Evolutionary conservation across 768 basidiomycete species (phyloP).

Genomic region (Boletus tomentosulus): DNA sequence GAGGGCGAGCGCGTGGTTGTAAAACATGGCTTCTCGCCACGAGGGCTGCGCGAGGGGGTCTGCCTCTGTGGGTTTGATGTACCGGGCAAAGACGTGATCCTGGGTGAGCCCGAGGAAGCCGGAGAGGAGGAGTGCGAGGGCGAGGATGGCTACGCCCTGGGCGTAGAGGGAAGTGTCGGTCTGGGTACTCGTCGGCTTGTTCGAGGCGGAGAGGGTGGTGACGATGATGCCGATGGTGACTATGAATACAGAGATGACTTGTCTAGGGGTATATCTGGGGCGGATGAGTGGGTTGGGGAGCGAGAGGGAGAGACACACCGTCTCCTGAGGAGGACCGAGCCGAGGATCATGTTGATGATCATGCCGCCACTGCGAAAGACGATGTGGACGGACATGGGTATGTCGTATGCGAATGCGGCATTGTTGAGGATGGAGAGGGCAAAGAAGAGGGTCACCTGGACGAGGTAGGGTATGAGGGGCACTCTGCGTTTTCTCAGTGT

Average conservation of each 20-base stretch:
- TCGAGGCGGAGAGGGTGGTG: constrained; percentile 76
- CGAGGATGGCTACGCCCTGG: constrained; percentile 69
- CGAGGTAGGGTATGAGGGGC: constrained; percentile 66
- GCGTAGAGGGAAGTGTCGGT: constrained; percentile 41
- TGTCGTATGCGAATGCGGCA: constrained; percentile 79
- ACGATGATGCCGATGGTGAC: constrained; percentile 77
- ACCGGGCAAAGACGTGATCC: constrained; percentile 67
- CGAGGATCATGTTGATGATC: constrained; percentile 77
- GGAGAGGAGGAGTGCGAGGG: constrained; percentile 72
- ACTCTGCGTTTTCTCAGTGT: constrained; percentile 51
- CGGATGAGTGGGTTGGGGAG: constrained; percentile 7
- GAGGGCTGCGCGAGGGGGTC: constrained; percentile 25
- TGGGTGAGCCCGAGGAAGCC: constrained; percentile 82
- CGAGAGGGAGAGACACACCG: constrained; percentile 38
- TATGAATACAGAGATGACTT: constrained; percentile 72
- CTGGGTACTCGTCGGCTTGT: constrained; percentile 22
- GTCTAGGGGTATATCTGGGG: constrained; percentile 53
- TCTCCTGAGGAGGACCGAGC: constrained; percentile 62
- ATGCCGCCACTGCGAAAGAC: constrained; percentile 90
- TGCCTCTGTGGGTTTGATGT: constrained; percentile 31
- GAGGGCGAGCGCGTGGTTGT: constrained; percentile 75
- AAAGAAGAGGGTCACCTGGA: constrained; percentile 82
- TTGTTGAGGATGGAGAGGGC: constrained; percentile 82
- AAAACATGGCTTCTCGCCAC: constrained; percentile 94
- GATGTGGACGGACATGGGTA: constrained; percentile 93